Percentiles rank a stretch among this genome's conserved stretches.
Evolutionary conservation across 2,329 filamentous ascomycete species (phyloP).

Genomic region (Epichloe scottii): DNA sequence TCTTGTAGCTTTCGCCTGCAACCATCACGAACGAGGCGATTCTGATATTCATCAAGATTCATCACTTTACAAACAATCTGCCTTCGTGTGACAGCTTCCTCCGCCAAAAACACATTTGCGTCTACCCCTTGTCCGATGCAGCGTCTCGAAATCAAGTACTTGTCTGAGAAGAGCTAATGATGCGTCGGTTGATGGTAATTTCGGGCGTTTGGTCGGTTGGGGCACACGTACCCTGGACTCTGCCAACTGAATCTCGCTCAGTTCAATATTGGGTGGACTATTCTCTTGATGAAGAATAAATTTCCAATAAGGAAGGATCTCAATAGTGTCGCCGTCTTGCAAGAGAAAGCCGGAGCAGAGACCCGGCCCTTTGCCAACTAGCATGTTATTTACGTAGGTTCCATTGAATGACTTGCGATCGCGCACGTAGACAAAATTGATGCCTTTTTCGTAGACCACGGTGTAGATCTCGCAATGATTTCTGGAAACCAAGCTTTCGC

Average conservation of each 20-base stretch:
- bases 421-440: constrained; percentile 39
- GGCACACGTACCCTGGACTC: constrained; percentile 19
- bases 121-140: constrained; percentile 26
- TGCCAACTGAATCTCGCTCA: constrained; percentile 18
- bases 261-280: constrained; percentile 8
- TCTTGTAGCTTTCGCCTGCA: constrained; percentile 32
- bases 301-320: constrained; percentile 26
- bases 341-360: constrained; percentile 34
- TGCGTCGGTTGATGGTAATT: not conserved
- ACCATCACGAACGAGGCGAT: constrained; percentile 14
- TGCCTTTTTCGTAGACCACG: constrained; percentile 33
- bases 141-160: constrained; percentile 21
- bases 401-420: constrained; percentile 42
- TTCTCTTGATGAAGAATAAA: constrained; percentile 21
- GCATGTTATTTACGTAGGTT: constrained; percentile 35
- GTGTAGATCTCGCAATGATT: constrained; percentile 44
- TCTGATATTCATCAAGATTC: constrained; percentile 27
- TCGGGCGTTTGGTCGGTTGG: not conserved
- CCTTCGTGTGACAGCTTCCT: constrained; percentile 35
- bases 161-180: constrained; percentile 18
- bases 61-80: constrained; percentile 62
- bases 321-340: constrained; percentile 36
- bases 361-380: constrained; percentile 27
- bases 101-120: constrained; percentile 24
- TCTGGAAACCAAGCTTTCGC: constrained; percentile 32